phyloP scores from a whole-genome alignment of 768 basidiomycete genomes.

The Suillus hirtellus region DNA sequence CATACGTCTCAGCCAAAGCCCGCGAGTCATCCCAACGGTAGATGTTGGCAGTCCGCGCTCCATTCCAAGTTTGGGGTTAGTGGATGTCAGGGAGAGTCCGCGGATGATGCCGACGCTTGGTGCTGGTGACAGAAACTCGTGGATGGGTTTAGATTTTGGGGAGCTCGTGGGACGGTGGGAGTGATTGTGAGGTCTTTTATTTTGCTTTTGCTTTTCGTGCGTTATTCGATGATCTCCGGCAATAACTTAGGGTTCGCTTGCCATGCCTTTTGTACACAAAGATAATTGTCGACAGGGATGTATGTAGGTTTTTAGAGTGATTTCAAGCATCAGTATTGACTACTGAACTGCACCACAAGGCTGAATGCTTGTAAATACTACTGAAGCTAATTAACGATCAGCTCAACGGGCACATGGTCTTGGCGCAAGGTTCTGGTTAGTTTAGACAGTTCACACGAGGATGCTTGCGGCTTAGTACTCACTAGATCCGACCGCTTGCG shows the following conservation, averaged over 20 bases:
- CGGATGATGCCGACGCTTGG: conserved; percentile 8
- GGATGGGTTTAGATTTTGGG: conserved; percentile 2
- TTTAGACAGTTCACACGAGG: neutral
- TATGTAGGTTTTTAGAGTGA: neutral
- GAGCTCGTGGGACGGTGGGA: neutral
- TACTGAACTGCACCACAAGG: neutral
- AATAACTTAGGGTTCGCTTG: neutral
- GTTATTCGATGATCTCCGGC: neutral
- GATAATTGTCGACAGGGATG: neutral
- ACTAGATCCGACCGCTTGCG: neutral
- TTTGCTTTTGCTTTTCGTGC: neutral
- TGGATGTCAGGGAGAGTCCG: neutral
- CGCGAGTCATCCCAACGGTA: conserved; percentile 32
- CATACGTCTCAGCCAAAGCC: conserved; percentile 33
- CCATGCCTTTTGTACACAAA: neutral
- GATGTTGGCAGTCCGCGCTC: conserved; percentile 25
- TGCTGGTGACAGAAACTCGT: conserved; percentile 2
- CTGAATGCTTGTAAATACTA: neutral
- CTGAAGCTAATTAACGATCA: neutral
- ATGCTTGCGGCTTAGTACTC: neutral
- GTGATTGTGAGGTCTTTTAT: neutral
- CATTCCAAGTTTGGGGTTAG: neutral
- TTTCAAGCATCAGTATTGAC: neutral
- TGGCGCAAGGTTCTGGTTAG: neutral
- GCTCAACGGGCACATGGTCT: neutral